Base-by-base conservation (phyloP, 2,329 filamentous ascomycete genomes). In the Tolypocladium ophioglossoides region DNA sequence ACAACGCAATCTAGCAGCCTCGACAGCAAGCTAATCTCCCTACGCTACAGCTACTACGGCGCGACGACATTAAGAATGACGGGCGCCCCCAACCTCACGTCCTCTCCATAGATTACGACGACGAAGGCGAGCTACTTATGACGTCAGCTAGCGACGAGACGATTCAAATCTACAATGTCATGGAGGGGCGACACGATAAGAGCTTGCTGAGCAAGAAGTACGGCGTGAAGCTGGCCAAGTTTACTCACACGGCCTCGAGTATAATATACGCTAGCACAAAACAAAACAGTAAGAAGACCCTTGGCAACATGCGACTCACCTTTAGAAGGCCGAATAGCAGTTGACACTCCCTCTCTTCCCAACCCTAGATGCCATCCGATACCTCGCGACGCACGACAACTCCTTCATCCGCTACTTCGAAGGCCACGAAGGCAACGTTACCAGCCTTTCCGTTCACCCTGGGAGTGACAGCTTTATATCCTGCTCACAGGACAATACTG, bases 211-310 rank as follows among this genome's bases (percentile, higher is more conserved):
- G 89, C 72, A 95, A 97, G 68, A 99, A 99, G 69, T 99, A 99
- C 64, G 94, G 94, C 56, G 91, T 90, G 20, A 94, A 96, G 68
- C 80, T 96, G 54, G 94, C 94, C 39, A 87, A 89, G 62, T 99
- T 97, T 70, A 96, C 92, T 1, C 94, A 97, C 68, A 88, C 92
- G 57, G 85, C 85, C 60, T 89, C 89, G 24, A 91, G 89, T 67
- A 90, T 99, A 66, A 85, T 99, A 56, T 96, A 97, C 66, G 91
- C 94, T 52, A 95, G 89, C 67, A 99, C 94, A 14, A 96, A 96
- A 68, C 84, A 95, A 63, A 95, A 99, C 66, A 82, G 87, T 90
- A 75, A 57, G 74, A 40, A n/a, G 9, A 27, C 32, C 14, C 11
- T 51, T 40, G 7, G 16, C 12, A 10, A 51, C 7, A 20, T 5